phyloP scores from a whole-genome alignment of 352 stramenopile genomes.

The Globisporangium recalcitrans region DNA sequence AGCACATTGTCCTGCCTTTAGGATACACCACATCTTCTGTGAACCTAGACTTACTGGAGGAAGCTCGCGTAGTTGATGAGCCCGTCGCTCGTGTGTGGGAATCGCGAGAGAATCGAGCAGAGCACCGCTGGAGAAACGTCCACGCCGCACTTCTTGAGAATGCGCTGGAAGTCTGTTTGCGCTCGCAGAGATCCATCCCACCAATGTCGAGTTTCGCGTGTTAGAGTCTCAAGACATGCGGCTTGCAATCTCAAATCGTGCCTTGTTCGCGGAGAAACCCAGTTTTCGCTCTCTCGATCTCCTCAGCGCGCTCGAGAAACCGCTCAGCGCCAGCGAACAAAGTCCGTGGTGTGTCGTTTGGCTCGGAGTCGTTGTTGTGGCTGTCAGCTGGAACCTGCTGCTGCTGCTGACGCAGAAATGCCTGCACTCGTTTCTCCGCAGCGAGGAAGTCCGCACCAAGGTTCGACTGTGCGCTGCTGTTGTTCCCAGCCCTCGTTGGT shows the following conservation, averaged over 20 bases:
- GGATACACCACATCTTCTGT: neutral
- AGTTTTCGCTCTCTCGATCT: constrained; percentile 26
- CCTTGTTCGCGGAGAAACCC: constrained; percentile 39
- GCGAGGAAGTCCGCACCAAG: constrained; percentile 30
- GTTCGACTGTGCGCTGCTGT: neutral
- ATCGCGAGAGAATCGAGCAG: constrained; percentile 43
- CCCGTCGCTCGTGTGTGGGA: constrained; percentile 28
- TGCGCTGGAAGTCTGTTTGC: constrained; percentile 31
- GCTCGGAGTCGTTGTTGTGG: neutral
- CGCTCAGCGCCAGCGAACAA: constrained; percentile 42
- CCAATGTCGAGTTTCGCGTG: neutral
- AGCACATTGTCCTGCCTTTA: neutral
- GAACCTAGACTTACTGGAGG: constrained; percentile 43
- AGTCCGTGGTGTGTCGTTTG: constrained; percentile 29
- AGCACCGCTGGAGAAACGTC: constrained; percentile 26
- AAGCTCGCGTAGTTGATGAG: constrained; percentile 41
- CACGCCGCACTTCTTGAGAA: constrained; percentile 30
- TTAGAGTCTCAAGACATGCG: neutral
- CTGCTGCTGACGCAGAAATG: constrained; percentile 26
- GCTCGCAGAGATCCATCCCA: neutral
- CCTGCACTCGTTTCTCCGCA: constrained; percentile 37
- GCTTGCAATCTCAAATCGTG: neutral
- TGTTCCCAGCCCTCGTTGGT: neutral
- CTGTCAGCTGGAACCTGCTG: neutral
- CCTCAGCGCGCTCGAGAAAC: constrained; percentile 47